Evolutionary conservation across 805 yeast genomes (phyloP).

Genomic region (Hagleromyces aurorensis): DNA sequence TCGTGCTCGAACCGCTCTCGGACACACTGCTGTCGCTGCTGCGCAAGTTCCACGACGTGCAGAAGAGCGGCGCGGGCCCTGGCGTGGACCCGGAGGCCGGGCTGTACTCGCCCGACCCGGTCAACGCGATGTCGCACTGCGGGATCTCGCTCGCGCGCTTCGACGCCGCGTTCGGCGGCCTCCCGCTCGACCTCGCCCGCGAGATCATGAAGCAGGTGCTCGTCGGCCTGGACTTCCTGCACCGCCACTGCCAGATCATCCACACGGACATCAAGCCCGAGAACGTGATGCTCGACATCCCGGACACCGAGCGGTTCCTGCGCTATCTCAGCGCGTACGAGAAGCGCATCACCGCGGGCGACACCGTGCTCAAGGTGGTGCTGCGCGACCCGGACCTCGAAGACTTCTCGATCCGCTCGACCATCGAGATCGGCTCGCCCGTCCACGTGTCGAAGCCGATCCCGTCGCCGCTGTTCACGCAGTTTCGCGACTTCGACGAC

Average conservation of each 20-base stretch:
- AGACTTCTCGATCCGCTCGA: neutral
- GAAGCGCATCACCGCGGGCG: neutral
- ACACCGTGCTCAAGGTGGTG: too few species aligned
- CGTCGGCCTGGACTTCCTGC: slow-evolving; percentile 49
- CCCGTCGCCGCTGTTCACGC: slow-evolving; percentile 3
- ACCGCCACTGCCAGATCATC: slow-evolving; percentile 30
- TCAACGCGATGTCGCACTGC: too few species aligned
- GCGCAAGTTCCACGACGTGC: slow-evolving; percentile 28
- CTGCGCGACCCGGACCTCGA: neutral
- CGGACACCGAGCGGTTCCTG: slow-evolving; percentile 3
- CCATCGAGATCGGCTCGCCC: neutral
- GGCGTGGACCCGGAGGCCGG: slow-evolving; percentile 28
- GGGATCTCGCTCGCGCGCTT: too few species aligned
- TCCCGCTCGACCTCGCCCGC: slow-evolving; percentile 47
- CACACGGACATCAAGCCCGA: slow-evolving; percentile 5
- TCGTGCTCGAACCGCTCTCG: slow-evolving; percentile 60
- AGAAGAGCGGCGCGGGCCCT: slow-evolving; percentile 8
- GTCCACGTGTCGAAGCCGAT: slow-evolving; percentile 2
- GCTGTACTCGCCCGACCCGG: slow-evolving; percentile 33
- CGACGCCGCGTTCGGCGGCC: slow-evolving; percentile 46
- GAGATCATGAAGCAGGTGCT: slow-evolving; percentile 50
- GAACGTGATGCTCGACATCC: slow-evolving; percentile 5
- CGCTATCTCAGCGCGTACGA: slow-evolving; percentile 1
- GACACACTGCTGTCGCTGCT: slow-evolving; percentile 34
- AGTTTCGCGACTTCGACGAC: slow-evolving; percentile 1